phyloP scores from a whole-genome alignment of 2,329 filamentous ascomycete species.

The Colletotrichum abscissum region DNA sequence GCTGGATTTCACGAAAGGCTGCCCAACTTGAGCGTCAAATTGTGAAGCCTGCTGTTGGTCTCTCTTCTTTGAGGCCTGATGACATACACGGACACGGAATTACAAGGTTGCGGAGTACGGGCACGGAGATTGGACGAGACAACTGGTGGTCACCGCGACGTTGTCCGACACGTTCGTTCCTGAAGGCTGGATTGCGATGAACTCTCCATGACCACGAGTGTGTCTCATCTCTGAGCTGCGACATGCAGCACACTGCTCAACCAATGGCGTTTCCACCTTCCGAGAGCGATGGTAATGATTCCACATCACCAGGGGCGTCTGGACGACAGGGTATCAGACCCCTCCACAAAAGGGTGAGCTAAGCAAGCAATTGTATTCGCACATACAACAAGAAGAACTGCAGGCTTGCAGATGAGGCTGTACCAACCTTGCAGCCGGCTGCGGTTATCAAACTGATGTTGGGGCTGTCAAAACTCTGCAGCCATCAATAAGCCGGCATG shows the following conservation, averaged over 20 bases:
- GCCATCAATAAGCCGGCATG: background rate
- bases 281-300: slow-evolving; percentile 18
- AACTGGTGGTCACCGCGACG: background rate
- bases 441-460: background rate
- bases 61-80: background rate
- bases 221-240: slow-evolving; percentile 27
- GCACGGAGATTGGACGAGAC: slow-evolving; percentile 2
- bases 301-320: slow-evolving; percentile 24
- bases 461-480: background rate
- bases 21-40: background rate
- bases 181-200: slow-evolving; percentile 6
- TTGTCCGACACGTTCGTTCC: slow-evolving; percentile 3
- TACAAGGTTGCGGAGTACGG: background rate
- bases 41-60: background rate
- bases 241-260: slow-evolving; percentile 21
- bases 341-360: slow-evolving; percentile 5
- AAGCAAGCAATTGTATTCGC: slow-evolving; percentile 9
- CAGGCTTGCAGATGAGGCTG: slow-evolving; percentile 11
- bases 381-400: background rate
- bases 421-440: background rate
- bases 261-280: slow-evolving; percentile 20
- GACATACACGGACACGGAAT: background rate
- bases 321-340: slow-evolving; percentile 20
- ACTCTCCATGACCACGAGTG: slow-evolving; percentile 7
- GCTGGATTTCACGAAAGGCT: background rate